Evolutionary conservation across 1,284 basidiomycete genomes (phyloP).

Genomic region (Agaricales sp.): DNA sequence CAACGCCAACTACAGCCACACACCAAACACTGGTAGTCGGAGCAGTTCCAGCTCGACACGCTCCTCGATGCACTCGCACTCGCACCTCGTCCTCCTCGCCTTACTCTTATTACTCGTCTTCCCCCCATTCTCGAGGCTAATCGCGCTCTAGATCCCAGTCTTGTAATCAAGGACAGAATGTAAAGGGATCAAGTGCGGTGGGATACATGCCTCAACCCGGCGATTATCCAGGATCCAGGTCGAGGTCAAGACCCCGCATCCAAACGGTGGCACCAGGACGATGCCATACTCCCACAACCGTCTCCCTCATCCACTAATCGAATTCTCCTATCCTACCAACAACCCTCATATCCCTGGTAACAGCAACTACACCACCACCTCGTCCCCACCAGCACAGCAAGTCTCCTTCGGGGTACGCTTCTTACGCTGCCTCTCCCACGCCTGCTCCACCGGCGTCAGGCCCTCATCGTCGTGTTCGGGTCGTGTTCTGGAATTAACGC

Average conservation of each 20-base stretch:
- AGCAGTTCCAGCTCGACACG: no score
- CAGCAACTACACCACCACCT: background rate
- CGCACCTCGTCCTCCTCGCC: background rate
- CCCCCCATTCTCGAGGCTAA: background rate
- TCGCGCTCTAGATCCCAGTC: background rate
- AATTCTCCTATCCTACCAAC: conserved; percentile 8
- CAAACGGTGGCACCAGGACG: conserved; percentile 9
- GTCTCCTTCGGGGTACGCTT: background rate
- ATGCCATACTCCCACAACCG: conserved; percentile 5
- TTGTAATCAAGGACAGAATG: background rate
- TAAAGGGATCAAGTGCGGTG: no score
- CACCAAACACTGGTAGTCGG: background rate
- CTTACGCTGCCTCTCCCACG: conserved; percentile 4
- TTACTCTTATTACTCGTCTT: background rate
- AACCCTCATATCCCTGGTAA: background rate
- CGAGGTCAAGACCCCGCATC: background rate
- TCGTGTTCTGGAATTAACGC: conserved; percentile 58
- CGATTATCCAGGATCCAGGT: conserved; percentile 7
- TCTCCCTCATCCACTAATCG: conserved; percentile 11
- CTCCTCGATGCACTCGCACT: background rate
- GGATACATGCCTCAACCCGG: no score
- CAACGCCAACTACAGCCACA: background rate
- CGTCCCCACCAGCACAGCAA: background rate
- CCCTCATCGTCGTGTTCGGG: conserved; percentile 23
- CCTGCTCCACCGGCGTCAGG: conserved; percentile 7